Percentiles rank a stretch among this genome's conserved stretches.
Conservation (phyloP, 2,329 filamentous ascomycete genomes). For the Bipolaris victoriae region DNA sequence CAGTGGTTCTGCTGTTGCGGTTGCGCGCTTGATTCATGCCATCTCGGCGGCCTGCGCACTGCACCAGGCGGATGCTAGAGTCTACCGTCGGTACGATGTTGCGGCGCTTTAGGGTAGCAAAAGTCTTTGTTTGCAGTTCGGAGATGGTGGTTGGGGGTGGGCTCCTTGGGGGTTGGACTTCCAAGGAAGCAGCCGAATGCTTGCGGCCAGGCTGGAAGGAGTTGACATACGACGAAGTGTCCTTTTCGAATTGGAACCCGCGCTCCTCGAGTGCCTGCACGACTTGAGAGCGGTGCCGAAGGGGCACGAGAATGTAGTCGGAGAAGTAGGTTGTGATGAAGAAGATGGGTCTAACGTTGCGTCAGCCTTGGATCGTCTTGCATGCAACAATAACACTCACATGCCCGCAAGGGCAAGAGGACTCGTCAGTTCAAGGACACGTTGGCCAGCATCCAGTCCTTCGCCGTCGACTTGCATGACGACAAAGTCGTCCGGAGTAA, state of each 20-base stretch:
- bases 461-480: conserved; percentile 90
- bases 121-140: conserved; percentile 83
- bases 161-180: conserved; percentile 64
- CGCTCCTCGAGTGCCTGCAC: conserved; percentile 76
- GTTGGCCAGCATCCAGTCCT: conserved; percentile 86
- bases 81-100: conserved; percentile 76
- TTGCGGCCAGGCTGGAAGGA: conserved; percentile 57
- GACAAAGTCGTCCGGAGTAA: conserved; percentile 83
- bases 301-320: conserved; percentile 92
- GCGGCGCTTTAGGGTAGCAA: conserved; percentile 78
- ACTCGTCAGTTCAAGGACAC: conserved; percentile 88
- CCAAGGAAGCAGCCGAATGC: conserved; percentile 55
- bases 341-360: conserved; percentile 75
- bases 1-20: conserved; percentile 37
- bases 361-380: conserved; percentile 9
- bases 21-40: conserved; percentile 33
- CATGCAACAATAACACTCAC: conserved; percentile 49
- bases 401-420: conserved; percentile 91
- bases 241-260: conserved; percentile 80
- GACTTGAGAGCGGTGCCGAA: conserved; percentile 74
- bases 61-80: conserved; percentile 72
- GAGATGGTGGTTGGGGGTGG: conserved; percentile 78
- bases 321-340: conserved; percentile 99
- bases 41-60: conserved; percentile 73
- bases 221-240: conserved; percentile 67